Conservation (phyloP, 805 yeast genomes). For the Yarrowia bubula region DNA sequence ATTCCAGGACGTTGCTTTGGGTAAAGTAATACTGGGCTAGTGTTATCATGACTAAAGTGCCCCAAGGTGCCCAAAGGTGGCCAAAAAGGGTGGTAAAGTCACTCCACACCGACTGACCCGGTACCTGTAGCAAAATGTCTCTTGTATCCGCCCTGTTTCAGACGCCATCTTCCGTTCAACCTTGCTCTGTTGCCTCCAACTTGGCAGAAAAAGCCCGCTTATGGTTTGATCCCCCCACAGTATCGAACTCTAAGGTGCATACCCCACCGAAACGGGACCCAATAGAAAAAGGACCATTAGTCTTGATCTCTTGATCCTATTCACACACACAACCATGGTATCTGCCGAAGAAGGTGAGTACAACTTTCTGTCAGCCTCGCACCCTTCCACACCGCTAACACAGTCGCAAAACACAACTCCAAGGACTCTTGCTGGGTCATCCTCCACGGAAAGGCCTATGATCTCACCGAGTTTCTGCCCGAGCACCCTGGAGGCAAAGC, state of each 20-base stretch:
- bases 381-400: slow-evolving; percentile 39
- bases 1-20: too few species aligned
- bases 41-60: too few species aligned
- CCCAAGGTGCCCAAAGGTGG: too few species aligned
- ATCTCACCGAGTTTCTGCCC: slow-evolving; percentile 61
- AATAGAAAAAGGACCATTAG: slow-evolving; percentile 17
- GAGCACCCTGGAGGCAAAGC: slow-evolving; percentile 63
- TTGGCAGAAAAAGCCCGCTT: neutral
- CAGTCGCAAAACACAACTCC: slow-evolving; percentile 53
- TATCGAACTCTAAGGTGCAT: slow-evolving; percentile 1
- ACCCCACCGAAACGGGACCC: neutral
- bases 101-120: too few species aligned
- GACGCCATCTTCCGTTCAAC: neutral
- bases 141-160: neutral
- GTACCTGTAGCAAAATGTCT: neutral
- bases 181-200: neutral
- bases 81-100: too few species aligned
- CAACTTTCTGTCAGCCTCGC: too few species aligned
- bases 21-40: too few species aligned
- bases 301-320: neutral
- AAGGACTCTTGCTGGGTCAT: slow-evolving; percentile 79
- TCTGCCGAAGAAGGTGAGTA: slow-evolving; percentile 16
- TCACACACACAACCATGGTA: neutral
- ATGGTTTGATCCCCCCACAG: neutral
- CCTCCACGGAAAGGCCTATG: slow-evolving; percentile 74